Conservation (phyloP, 495 filamentous ascomycete species). For the Neurospora pannonica region DNA sequence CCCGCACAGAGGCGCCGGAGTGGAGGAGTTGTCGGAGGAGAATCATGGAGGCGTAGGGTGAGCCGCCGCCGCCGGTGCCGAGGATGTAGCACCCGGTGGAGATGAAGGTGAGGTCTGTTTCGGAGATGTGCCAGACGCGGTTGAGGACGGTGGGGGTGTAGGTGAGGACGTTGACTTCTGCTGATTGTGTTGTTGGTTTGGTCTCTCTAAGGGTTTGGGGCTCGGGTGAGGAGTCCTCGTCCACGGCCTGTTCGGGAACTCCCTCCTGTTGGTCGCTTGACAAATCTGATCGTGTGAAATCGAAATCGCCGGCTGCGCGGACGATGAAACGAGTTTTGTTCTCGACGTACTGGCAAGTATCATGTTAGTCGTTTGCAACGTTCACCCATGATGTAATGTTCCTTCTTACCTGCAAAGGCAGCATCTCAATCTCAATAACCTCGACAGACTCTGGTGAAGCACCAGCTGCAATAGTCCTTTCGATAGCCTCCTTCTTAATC, state of each 20-base stretch:
- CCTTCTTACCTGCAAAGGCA: conserved; percentile 13
- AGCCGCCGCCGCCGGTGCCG: conserved; percentile 50
- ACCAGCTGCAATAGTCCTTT: conserved; percentile 33
- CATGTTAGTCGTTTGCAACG: not conserved
- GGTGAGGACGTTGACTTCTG: conserved; percentile 31
- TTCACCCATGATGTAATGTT: not conserved
- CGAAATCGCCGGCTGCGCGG: conserved; percentile 41
- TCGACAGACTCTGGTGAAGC: conserved; percentile 21
- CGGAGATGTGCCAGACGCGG: conserved; percentile 44
- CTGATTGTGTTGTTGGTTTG: not conserved
- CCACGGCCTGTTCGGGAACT: conserved; percentile 2
- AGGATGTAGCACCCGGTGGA: conserved; percentile 52
- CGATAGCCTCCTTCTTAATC: conserved; percentile 18
- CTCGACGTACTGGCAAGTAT: conserved; percentile 33
- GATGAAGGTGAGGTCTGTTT: conserved; percentile 49
- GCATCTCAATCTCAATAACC: conserved; percentile 15
- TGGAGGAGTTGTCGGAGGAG: conserved; percentile 37
- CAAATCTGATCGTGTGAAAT: conserved; percentile 29
- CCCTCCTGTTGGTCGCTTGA: conserved; percentile 6
- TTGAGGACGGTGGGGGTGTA: conserved; percentile 43
- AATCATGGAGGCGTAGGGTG: conserved; percentile 36
- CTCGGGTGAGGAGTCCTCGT: conserved; percentile 6
- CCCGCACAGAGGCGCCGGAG: conserved; percentile 34
- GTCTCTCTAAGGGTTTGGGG: conserved; percentile 13
- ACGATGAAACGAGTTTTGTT: conserved; percentile 42